Conservation (phyloP, 768 basidiomycete genomes). For the Mycena rebaudengoi region DNA sequence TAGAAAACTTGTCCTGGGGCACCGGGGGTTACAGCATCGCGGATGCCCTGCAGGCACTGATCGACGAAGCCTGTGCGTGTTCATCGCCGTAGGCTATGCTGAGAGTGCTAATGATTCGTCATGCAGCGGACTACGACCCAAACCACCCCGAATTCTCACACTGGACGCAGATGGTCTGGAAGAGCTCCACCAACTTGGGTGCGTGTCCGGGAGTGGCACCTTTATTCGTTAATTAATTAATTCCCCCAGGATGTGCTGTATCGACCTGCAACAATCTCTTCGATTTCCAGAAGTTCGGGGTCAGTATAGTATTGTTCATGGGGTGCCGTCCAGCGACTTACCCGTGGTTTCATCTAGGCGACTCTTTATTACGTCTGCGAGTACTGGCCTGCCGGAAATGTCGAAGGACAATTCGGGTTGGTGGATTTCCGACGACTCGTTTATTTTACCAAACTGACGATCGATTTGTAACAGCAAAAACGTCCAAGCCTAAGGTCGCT, state of each 20-base stretch:
- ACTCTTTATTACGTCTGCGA: background rate
- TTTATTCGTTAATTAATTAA: background rate
- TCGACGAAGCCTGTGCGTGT: background rate
- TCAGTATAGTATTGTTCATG: background rate
- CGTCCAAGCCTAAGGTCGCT: background rate
- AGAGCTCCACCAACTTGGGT: background rate
- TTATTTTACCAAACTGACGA: background rate
- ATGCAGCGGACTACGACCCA: background rate
- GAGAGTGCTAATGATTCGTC: background rate
- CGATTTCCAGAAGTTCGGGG: background rate
- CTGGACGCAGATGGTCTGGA: background rate
- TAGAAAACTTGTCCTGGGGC: background rate
- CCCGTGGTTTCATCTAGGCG: background rate
- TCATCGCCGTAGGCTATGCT: background rate
- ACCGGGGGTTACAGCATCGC: background rate
- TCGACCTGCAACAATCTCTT: background rate
- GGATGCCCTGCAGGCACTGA: background rate
- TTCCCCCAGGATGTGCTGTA: background rate
- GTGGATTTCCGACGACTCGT: background rate
- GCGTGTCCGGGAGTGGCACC: background rate
- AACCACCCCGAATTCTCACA: background rate
- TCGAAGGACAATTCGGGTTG: background rate
- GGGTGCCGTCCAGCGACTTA: too few relatives aligned
- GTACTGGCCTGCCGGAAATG: background rate
- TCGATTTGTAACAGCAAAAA: background rate